Base-by-base conservation (phyloP, 169 alveolate genomes). In the Eimeria brunetti region DNA sequence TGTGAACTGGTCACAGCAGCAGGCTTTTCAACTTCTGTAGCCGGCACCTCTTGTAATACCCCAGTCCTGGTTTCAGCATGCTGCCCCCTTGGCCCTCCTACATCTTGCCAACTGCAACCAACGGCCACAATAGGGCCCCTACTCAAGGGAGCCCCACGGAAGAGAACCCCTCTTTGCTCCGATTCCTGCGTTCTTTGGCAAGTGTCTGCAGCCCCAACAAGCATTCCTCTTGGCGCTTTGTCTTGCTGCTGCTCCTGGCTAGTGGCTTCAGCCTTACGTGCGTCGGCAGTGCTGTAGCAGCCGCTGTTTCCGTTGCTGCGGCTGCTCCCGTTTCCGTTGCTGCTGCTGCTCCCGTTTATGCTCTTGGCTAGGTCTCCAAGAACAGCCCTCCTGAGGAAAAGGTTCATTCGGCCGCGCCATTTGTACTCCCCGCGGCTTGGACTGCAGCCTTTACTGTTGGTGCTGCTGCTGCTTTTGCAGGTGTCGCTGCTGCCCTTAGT, bases 321-420 rank as follows among this genome's bases (percentile, higher is more conserved):
- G 88, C 88, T 80, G 69, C 58, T 80, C 36, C 90, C 53, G 90
- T 22, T 56, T 9, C 20, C 69, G 69, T 46, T 86, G 84, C 64
- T 33, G 56, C 76, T 51, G 88, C 88, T 80, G 69, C 58, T 80
- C 36, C 90, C 53, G 90, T 22, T 56, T 9, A 20, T 18, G 90
- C 67, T 30, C n/a, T 73, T 73, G 56, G 56, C 20, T 18, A 18
- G 38, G 58, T 58, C 90, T 2, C 90, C 56, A 27, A 36, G 12
- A 83, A 83, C 75, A 49, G 73, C 90, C 90, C 75, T 38, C 24
- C 46, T 83, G 41, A 83, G 76, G 38, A 58, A 60, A 33, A 83
- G 76, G 16, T 51, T 51, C 73, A 83, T 49, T 33, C 90, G 73
- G 58, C 90, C 90, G 58, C 76, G 75, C 90, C 90, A 83, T 36